phyloP scores from a whole-genome alignment of 2,329 filamentous ascomycete species.

The Fusarium euwallaceae region DNA sequence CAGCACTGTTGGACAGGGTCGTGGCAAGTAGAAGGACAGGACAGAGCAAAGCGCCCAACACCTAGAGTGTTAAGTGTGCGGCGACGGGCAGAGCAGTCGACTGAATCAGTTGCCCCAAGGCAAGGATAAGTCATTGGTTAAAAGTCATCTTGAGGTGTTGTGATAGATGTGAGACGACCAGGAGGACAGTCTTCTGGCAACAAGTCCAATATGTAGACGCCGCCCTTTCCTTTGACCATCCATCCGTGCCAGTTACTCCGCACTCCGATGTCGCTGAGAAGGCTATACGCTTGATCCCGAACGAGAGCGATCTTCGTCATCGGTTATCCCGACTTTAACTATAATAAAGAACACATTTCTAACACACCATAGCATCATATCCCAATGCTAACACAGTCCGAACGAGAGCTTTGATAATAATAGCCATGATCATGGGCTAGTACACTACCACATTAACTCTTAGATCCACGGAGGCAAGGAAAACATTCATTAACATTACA shows the following conservation, averaged over 20 bases:
- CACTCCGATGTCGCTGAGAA: background rate
- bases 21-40: background rate
- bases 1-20: background rate
- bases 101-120: conserved; percentile 14
- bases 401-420: background rate
- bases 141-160: conserved; percentile 1
- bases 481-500: conserved; percentile 45
- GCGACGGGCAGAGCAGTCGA: conserved; percentile 20
- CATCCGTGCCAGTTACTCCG: background rate
- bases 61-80: conserved; percentile 21
- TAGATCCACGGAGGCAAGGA: conserved; percentile 29
- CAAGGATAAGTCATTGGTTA: background rate
- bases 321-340: no score
- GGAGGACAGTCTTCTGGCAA: background rate
- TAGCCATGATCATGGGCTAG: background rate
- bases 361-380: no score
- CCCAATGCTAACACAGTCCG: no score
- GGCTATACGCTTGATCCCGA: background rate
- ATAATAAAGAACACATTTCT: no score
- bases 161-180: background rate
- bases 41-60: conserved; percentile 24
- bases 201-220: background rate
- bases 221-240: background rate
- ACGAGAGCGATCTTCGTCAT: no score
- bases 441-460: conserved; percentile 11